Evolutionary conservation across 2,329 filamentous ascomycete species (phyloP), one percentile per base, ranked within the genome.

Genomic region (Penicillium psychrosexuale): DNA sequence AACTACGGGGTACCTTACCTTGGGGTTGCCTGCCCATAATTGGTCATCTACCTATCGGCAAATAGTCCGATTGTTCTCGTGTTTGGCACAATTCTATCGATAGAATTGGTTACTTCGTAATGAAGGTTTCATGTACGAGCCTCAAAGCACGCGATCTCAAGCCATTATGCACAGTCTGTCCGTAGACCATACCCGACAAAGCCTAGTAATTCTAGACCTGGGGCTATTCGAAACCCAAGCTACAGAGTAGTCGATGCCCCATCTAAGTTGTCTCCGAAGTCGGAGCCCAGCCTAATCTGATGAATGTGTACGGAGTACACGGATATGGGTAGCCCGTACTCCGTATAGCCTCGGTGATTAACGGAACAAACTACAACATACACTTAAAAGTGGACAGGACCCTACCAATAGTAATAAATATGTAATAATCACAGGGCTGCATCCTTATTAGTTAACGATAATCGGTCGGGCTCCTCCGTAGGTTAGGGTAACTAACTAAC

Each of bases 31-130:
- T 46, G 13, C 22, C 22, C 53, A 53, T 52, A 56, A 37, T 51
- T 37, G 48, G 55, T 55, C 53, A 55, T 54, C 43, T 61, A 53
- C 44, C 55, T 48, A 46, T 44, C 50, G 33, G 30, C 19, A 28
- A 31, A 44, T 31, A 22, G 28, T n/a, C n/a, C 8, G 22, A 9
- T 31, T 39, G 22, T 36, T 44, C 38, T 27, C 13, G 40, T 46
- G 27, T 45, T 36, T 36, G n/a, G 12, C 22, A 8, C 2, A 34
- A 15, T 30, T 15, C 19, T n/a, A 48, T 8, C 5, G 19, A 22
- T 8, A 17, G 6, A 30, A 24, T 28, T 24, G 15, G 34, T 33
- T 9, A 28, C 27, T 28, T 8, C 27, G 27, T 28, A 17, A 28
- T 22, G n/a, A 38, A 37, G 17, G 19, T 49, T 36, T 37, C 8